Percentiles rank a stretch among this genome's conserved stretches.
Conservation (phyloP, 2,329 filamentous ascomycete genomes). For the Aspergillus latus region DNA sequence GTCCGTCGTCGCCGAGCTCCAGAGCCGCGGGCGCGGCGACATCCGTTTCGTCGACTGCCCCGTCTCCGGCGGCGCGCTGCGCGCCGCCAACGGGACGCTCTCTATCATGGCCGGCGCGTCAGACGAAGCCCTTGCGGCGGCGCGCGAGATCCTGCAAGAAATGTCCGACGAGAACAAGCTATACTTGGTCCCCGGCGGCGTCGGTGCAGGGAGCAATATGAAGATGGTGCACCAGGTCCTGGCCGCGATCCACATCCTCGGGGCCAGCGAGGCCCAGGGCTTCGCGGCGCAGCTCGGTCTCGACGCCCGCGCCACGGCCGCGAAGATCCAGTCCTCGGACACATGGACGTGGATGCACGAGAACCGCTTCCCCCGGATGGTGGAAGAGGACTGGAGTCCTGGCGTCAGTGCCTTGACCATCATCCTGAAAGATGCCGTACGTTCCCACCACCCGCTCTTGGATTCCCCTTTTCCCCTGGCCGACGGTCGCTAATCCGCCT, state of each 20-base stretch:
- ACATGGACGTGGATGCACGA: conserved; percentile 64
- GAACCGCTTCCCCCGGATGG: conserved; percentile 57
- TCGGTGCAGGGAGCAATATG: conserved; percentile 63
- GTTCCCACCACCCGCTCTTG: conserved; percentile 6
- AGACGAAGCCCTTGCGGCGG: conserved; percentile 57
- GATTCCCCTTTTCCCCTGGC: too few species aligned
- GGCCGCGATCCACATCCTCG: conserved; percentile 63
- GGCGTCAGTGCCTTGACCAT: conserved; percentile 57
- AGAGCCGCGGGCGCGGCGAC: conserved; percentile 58
- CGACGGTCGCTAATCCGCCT: background rate
- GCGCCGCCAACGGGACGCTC: conserved; percentile 69
- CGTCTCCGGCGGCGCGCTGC: conserved; percentile 68
- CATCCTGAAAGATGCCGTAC: conserved; percentile 58
- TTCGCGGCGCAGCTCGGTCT: conserved; percentile 59
- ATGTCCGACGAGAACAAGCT: conserved; percentile 61
- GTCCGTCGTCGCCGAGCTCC: conserved; percentile 58
- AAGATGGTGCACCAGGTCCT: conserved; percentile 66
- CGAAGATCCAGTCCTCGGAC: conserved; percentile 49
- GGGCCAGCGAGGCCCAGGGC: conserved; percentile 60
- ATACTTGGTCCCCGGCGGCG: conserved; percentile 60
- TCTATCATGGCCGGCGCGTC: conserved; percentile 72
- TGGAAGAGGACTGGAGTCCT: conserved; percentile 54
- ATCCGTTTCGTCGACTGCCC: conserved; percentile 69
- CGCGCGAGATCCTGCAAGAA: conserved; percentile 59
- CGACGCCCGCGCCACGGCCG: conserved; percentile 46